Conservation (phyloP, 2,329 filamentous ascomycete species). For the Sporothrix sp. region DNA sequence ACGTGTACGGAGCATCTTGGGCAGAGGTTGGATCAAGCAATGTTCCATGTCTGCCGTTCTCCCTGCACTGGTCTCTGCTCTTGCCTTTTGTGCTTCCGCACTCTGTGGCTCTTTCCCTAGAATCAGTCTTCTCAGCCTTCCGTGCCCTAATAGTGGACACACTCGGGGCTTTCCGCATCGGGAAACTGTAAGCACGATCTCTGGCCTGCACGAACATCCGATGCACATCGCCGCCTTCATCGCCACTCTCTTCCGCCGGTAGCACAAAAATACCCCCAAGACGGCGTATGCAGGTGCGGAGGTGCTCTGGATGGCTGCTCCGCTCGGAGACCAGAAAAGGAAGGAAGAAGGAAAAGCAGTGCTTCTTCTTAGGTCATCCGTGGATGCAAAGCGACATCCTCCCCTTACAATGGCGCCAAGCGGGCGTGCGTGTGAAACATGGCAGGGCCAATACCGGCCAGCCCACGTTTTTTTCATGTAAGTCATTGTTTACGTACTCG, state of each 20-base stretch:
- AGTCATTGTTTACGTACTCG: conserved; percentile 5
- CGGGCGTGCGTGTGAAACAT: background rate
- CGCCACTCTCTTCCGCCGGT: no score
- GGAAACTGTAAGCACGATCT: conserved; percentile 2
- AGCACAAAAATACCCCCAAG: background rate
- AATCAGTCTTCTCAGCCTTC: background rate
- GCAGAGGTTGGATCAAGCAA: no score
- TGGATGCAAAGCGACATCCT: no score
- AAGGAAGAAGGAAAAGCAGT: no score
- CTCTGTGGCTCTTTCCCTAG: background rate
- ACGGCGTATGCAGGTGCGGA: conserved; percentile 5
- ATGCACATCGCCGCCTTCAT: background rate
- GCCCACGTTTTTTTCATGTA: conserved; percentile 5
- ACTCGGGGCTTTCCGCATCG: background rate
- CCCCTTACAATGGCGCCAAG: no score
- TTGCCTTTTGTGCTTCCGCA: background rate
- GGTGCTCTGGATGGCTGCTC: background rate
- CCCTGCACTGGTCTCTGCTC: background rate
- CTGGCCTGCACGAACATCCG: no score
- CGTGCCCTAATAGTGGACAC: background rate
- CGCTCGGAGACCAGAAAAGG: background rate
- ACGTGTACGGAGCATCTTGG: no score
- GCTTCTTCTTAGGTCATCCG: no score
- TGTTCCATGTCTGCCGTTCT: background rate
- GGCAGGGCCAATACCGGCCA: background rate